phyloP scores from a whole-genome alignment of 768 basidiomycete genomes.

The Gyrodon lividus region DNA sequence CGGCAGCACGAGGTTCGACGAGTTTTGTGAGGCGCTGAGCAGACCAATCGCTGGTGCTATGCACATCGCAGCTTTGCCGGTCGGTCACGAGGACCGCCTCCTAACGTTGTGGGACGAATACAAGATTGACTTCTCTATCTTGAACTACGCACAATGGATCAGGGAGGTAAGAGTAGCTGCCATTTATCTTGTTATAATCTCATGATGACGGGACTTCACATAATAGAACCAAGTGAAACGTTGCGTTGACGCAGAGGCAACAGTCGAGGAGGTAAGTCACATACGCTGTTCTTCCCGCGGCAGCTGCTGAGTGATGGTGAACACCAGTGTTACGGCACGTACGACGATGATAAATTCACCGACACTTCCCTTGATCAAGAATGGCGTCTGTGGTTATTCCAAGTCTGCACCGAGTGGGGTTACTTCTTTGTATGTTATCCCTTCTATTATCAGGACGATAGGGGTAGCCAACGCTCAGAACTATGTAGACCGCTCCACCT shows the following conservation, averaged over 20 bases:
- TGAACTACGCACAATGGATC: conserved; percentile 79
- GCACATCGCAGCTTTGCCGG: conserved; percentile 40
- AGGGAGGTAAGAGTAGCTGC: conserved; percentile 47
- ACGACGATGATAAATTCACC: conserved; percentile 63
- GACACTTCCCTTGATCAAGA: conserved; percentile 60
- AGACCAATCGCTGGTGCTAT: conserved; percentile 39
- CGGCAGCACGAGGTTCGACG: conserved; percentile 59
- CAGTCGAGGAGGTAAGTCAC: conserved; percentile 50
- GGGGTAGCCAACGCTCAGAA: not conserved
- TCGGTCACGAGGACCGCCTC: conserved; percentile 49
- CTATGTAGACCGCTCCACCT: conserved; percentile 66
- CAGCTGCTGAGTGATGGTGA: not conserved
- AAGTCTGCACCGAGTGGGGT: conserved; percentile 95
- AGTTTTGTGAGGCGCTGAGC: conserved; percentile 62
- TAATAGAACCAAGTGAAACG: conserved; percentile 50
- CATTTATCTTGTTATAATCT: not conserved
- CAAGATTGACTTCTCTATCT: conserved; percentile 54
- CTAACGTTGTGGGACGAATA: conserved; percentile 46
- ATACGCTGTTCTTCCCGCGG: not conserved
- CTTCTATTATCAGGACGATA: not conserved
- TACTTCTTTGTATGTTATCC: conserved; percentile 69
- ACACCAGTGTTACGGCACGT: conserved; percentile 82
- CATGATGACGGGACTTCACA: not conserved
- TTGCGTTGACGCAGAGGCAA: conserved; percentile 48
- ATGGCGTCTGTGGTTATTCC: conserved; percentile 90